phyloP scores from a whole-genome alignment of 2,329 filamentous ascomycete genomes.

The Sporothrix protearum region DNA sequence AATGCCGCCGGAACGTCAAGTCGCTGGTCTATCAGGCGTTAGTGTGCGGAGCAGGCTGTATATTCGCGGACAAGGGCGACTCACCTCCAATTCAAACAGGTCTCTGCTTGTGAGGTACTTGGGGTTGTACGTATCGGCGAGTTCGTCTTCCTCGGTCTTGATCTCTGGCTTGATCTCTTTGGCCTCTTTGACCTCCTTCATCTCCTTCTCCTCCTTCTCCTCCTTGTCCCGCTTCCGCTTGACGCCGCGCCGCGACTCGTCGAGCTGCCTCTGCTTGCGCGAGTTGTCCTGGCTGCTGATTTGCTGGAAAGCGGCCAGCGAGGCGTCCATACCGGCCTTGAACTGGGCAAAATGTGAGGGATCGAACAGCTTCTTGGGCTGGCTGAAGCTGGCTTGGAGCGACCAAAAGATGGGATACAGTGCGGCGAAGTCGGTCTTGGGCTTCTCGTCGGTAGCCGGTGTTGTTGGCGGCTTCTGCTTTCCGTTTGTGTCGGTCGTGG shows the following conservation, averaged over 20 bases:
- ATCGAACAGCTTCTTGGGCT: conserved; percentile 80
- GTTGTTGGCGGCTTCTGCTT: conserved; percentile 34
- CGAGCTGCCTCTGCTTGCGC: conserved; percentile 46
- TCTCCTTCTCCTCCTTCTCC: conserved; percentile 40
- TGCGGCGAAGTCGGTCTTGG: conserved; percentile 42
- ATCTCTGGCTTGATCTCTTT: conserved; percentile 48
- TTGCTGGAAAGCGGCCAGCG: conserved; percentile 52
- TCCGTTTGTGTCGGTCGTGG: neutral
- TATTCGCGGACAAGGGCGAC: neutral
- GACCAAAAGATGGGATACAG: conserved; percentile 95
- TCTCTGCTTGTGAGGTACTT: conserved; percentile 98
- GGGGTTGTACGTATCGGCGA: conserved; percentile 80
- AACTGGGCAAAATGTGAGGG: conserved; percentile 71
- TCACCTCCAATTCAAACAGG: conserved; percentile 91
- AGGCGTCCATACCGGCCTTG: conserved; percentile 69
- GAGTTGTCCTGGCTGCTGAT: conserved; percentile 49
- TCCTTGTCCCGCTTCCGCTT: conserved; percentile 64
- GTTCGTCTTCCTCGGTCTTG: conserved; percentile 48
- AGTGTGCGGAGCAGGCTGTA: too few species aligned
- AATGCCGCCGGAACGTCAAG: conserved; percentile 87
- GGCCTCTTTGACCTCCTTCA: neutral
- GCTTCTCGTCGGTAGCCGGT: conserved; percentile 43
- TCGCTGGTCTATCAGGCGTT: conserved; percentile 67
- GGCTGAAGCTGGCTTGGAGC: conserved; percentile 85
- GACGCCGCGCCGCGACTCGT: conserved; percentile 60